Percentiles rank a stretch among this genome's conserved stretches.
phyloP scores from a whole-genome alignment of 202 grass and related monocot species.

The Thinopyrum obtusiflorum region DNA sequence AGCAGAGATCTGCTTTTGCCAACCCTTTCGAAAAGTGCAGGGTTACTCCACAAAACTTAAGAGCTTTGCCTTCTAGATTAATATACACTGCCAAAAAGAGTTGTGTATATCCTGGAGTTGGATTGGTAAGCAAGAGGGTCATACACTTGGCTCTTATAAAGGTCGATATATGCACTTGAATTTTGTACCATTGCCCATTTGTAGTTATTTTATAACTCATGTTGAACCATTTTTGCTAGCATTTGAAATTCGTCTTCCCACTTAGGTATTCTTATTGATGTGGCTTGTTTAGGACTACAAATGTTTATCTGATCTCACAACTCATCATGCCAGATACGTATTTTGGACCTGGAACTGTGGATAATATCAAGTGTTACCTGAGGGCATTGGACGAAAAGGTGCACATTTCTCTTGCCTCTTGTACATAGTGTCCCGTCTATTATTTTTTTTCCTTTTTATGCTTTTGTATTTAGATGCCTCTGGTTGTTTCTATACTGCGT shows the following conservation, averaged over 20 bases:
- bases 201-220: not conserved
- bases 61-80: not conserved
- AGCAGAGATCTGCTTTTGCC: not conserved
- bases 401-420: conserved; percentile 19
- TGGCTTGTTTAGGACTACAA: not conserved
- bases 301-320: conserved; percentile 4
- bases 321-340: conserved; percentile 60
- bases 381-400: conserved; percentile 77
- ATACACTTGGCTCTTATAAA: not conserved
- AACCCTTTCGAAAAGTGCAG: not conserved
- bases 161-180: not conserved
- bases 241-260: conserved; percentile 15
- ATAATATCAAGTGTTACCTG: conserved; percentile 80
- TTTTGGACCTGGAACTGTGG: conserved; percentile 92
- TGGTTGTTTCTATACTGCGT: not conserved
- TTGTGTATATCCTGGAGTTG: not conserved
- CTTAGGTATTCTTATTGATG: not conserved
- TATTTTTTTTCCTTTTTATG: conserved; percentile 3
- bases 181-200: not conserved
- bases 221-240: not conserved
- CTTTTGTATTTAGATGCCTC: not conserved
- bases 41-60: not conserved
- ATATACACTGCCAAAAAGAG: not conserved
- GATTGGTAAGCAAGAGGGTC: not conserved
- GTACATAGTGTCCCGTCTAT: conserved; percentile 3